These are phyloP conservation scores for Boletus pseudopeckii DNA, from an alignment of 768 basidiomycete genomes.

Conservation along the genomic window DNA sequence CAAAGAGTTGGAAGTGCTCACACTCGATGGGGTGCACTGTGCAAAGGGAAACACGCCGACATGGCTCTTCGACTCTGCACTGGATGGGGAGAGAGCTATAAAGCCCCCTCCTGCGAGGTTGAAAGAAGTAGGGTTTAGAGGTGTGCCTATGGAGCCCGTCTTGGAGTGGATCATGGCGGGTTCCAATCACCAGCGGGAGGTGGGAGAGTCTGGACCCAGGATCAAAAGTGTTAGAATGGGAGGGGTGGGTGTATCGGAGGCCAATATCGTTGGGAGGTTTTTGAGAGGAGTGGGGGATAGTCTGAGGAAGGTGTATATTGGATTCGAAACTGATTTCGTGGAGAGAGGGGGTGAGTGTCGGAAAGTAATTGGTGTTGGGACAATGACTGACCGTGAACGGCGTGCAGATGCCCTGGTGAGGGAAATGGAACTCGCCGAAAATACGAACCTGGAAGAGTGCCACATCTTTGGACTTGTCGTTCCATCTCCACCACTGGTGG, in stretches of 20 bases:
- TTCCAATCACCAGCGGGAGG: slow-evolving; percentile 9
- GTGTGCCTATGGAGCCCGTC: slow-evolving; percentile 23
- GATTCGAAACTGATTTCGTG: slow-evolving; percentile 30
- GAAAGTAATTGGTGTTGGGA: too few relatives aligned
- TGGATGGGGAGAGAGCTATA: slow-evolving; percentile 7
- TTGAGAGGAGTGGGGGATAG: slow-evolving; percentile 18
- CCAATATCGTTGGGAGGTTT: slow-evolving; percentile 26
- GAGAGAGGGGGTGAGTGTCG: slow-evolving; percentile 27
- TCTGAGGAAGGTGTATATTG: slow-evolving; percentile 27
- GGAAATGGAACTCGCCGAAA: slow-evolving; percentile 27
- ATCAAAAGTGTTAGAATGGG: slow-evolving; percentile 28
- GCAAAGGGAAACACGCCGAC: slow-evolving; percentile 13
- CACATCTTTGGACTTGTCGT: slow-evolving; percentile 34
- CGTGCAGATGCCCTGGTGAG: slow-evolving; percentile 23
- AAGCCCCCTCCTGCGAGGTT: slow-evolving; percentile 19
- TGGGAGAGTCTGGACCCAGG: slow-evolving; percentile 1
- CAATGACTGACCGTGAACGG: slow-evolving; percentile 6
- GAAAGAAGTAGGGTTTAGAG: slow-evolving; percentile 27
- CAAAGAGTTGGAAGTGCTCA: slow-evolving; percentile 24
- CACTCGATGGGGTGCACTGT: slow-evolving; percentile 30
- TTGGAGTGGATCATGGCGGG: slow-evolving; percentile 29
- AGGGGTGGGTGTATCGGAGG: slow-evolving; percentile 26
- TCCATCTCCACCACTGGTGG: slow-evolving; percentile 26
- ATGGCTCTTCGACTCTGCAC: slow-evolving; percentile 7
- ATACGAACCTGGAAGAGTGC: slow-evolving; percentile 25